Base-by-base conservation (phyloP, 169 alveolate species). In the Eimeria necatrix region DNA sequence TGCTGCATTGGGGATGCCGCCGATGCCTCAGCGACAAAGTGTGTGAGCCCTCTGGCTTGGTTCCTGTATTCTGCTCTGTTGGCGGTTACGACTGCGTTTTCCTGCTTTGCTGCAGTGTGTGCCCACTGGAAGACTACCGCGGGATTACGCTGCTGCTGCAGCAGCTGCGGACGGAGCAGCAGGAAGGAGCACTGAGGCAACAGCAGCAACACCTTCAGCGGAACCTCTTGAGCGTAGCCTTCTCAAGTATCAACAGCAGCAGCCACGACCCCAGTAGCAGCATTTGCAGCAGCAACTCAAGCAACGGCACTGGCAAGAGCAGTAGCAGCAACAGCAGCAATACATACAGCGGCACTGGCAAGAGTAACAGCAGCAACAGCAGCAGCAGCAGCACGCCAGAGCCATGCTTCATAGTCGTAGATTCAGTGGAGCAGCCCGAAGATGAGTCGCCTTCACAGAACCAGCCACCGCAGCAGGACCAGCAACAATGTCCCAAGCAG, bases 151-250 rank as follows among this genome's bases (percentile, higher is more conserved):
- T 81, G 56, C 73, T 81, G 70, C 90, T 81, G 74, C 90, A 81
- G 73, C 90, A 81, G 90, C 74, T 81, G 90, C 90, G 90, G 53
- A 81, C 90, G 22, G 74, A 81, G 90, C 90, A 53, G 74, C 90
- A 52, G 90, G 90, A 81, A 53, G 90, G 52, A 51, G 73, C 90
- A 32, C 73, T 81, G 74, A 49, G 90, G 49, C 70, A 41, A 73
- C 90, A 81, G 74, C 90, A 81, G 90, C 73, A 81, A 51, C 70
- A 53, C 18, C 52, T 81, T 10, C 90, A 81, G 53, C 90, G 73
- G 51, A 49, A 60, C 26, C 26, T 81, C 49, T 53, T 52, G 12
- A 51, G 20, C 4, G 74, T 10, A 4, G 70, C 59, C 6, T 24
- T 53, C 70, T 51, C 49, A 52, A 26, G 41, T 32, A 81, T 70